Evolutionary conservation across 163 green algal genomes (phyloP).

Genomic region (Scenedesmus sp.): DNA sequence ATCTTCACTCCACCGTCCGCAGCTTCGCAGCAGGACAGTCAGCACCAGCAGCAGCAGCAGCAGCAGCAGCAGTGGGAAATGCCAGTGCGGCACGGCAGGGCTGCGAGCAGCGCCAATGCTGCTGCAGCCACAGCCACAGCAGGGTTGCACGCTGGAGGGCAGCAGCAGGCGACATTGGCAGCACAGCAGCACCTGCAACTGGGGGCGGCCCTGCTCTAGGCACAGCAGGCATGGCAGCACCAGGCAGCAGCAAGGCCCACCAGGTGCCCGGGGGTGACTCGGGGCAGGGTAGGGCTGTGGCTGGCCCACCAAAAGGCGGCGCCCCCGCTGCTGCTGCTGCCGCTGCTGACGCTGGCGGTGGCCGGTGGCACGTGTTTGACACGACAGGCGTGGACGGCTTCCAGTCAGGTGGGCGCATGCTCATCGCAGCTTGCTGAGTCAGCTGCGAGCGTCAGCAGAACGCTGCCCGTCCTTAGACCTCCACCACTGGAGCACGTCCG

Average conservation of each 20-base stretch:
- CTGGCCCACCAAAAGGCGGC: background rate
- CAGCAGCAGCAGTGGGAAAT: background rate
- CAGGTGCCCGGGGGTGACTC: background rate
- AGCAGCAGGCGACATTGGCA: background rate
- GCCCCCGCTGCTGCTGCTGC: background rate
- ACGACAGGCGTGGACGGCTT: background rate
- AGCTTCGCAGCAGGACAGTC: background rate
- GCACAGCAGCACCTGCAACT: background rate
- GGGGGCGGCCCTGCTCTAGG: background rate
- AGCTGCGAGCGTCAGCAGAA: background rate
- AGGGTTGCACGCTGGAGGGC: too few species aligned
- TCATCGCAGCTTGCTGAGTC: too few species aligned
- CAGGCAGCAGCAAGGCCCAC: background rate
- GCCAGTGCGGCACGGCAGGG: background rate
- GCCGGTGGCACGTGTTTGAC: conserved; percentile 5
- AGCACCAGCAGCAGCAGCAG: too few species aligned
- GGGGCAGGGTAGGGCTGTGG: background rate
- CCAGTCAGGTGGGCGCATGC: background rate
- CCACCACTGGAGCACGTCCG: background rate
- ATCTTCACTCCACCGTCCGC: background rate
- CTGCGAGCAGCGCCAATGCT: background rate
- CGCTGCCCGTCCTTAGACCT: too few species aligned
- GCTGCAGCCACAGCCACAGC: background rate
- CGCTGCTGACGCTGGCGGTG: background rate
- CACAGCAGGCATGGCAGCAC: background rate